Evolutionary conservation across 176 grass and related monocot genomes (phyloP).

Genomic region (Musa beccarii): DNA sequence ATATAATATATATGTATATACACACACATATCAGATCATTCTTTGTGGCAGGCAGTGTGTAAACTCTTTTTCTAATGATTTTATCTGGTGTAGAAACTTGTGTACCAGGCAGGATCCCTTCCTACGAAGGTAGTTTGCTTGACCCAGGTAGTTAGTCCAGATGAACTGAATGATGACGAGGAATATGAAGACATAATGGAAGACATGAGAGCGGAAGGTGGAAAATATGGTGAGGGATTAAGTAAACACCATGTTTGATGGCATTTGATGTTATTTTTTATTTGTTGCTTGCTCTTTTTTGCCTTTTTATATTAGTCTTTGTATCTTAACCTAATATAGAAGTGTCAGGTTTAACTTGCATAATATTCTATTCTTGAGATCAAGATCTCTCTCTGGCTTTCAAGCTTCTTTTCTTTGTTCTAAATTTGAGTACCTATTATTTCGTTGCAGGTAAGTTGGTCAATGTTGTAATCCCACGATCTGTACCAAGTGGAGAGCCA

Average conservation of each 20-base stretch:
- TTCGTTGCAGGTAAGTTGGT: conserved; percentile 75
- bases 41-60: too few relatives aligned
- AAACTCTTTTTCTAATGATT: too few relatives aligned
- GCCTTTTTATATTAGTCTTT: background rate
- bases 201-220: conserved; percentile 89
- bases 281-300: background rate
- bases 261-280: background rate
- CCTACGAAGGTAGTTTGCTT: conserved; percentile 82
- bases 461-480: conserved; percentile 78
- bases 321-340: too few relatives aligned
- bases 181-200: conserved; percentile 89
- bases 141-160: conserved; percentile 61
- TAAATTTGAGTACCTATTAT: conserved; percentile 28
- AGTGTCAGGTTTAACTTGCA: background rate
- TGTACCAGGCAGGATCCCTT: conserved; percentile 66
- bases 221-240: conserved; percentile 51
- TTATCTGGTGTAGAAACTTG: conserved; percentile 43
- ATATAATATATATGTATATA: too few relatives aligned
- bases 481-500: conserved; percentile 50
- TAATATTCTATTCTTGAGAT: too few relatives aligned
- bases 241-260: background rate
- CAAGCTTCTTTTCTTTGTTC: conserved; percentile 27
- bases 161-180: conserved; percentile 82
- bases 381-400: conserved; percentile 28
- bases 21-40: too few relatives aligned